These are phyloP conservation scores for Penicillium sp. DNA, from an alignment of 2,329 filamentous ascomycete species.

Conservation along the genomic window DNA sequence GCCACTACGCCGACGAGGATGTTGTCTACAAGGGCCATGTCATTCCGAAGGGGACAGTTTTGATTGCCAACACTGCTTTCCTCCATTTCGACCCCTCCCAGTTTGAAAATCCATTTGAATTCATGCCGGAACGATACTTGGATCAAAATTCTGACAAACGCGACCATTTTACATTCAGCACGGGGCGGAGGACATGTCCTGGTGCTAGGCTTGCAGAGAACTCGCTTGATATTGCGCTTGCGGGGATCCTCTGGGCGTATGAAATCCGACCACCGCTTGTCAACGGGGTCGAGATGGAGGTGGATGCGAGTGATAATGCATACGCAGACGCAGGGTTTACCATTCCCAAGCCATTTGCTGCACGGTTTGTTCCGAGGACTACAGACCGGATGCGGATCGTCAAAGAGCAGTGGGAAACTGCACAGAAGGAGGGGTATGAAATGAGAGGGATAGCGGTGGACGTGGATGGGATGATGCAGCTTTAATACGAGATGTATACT, in stretches of 20 bases:
- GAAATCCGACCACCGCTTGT: slow-evolving; percentile 27
- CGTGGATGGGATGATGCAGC: slow-evolving; percentile 22
- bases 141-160: slow-evolving; percentile 39
- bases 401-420: slow-evolving; percentile 24
- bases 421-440: slow-evolving; percentile 28
- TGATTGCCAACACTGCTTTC: slow-evolving; percentile 44
- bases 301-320: slow-evolving; percentile 24
- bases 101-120: slow-evolving; percentile 36
- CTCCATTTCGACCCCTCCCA: slow-evolving; percentile 42
- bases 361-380: slow-evolving; percentile 24
- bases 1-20: slow-evolving; percentile 48
- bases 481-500: too few relatives aligned
- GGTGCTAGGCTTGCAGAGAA: slow-evolving; percentile 54
- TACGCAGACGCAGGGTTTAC: slow-evolving; percentile 30
- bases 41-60: slow-evolving; percentile 47
- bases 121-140: slow-evolving; percentile 36
- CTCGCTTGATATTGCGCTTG: slow-evolving; percentile 46
- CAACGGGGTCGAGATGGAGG: not conserved
- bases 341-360: slow-evolving; percentile 29
- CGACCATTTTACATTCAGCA: slow-evolving; percentile 55
- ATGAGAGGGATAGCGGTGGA: slow-evolving; percentile 28
- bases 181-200: slow-evolving; percentile 55
- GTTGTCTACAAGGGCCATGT: slow-evolving; percentile 48
- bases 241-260: slow-evolving; percentile 50
- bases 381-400: slow-evolving; percentile 21